Evolutionary conservation across 2,329 filamentous ascomycete species (phyloP).

Genomic region (Davidsoniella australis): DNA sequence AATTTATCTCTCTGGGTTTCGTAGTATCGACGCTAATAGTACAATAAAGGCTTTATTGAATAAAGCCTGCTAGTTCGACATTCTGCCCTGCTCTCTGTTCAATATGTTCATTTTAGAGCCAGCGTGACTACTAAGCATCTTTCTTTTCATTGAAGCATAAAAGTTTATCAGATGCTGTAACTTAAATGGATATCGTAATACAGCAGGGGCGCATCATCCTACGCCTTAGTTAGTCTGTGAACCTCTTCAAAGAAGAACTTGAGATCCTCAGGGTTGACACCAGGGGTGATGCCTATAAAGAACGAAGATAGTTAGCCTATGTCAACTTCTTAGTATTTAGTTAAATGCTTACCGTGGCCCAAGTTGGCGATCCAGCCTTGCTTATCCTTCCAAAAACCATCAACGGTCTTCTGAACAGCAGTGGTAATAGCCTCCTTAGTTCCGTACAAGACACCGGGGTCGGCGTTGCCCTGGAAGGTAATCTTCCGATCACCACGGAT

Average conservation of each 20-base stretch:
- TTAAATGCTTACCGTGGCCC: constrained; percentile 57
- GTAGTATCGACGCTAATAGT: too few species aligned
- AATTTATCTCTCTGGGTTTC: too few species aligned
- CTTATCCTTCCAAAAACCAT: constrained; percentile 60
- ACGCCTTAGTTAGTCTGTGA: constrained; percentile 46
- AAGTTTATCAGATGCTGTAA: too few species aligned
- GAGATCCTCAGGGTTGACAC: constrained; percentile 83
- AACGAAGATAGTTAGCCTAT: too few species aligned
- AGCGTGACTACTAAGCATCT: too few species aligned
- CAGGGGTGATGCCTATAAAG: constrained; percentile 65
- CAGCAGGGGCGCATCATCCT: background rate
- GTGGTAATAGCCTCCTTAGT: constrained; percentile 63
- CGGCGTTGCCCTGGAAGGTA: constrained; percentile 85
- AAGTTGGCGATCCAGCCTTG: constrained; percentile 95
- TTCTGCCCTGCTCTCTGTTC: too few species aligned
- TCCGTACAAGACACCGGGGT: constrained; percentile 85
- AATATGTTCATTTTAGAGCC: too few species aligned
- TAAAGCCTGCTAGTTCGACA: too few species aligned
- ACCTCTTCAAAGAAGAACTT: constrained; percentile 91
- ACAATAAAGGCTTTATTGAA: too few species aligned
- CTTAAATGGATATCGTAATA: too few species aligned
- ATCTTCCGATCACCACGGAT: constrained; percentile 58
- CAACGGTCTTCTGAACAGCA: constrained; percentile 71
- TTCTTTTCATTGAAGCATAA: too few species aligned
- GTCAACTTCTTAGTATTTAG: constrained; percentile 9